Base-by-base conservation (phyloP, 2,329 filamentous ascomycete genomes). In the Metarhizium anisopliae region DNA sequence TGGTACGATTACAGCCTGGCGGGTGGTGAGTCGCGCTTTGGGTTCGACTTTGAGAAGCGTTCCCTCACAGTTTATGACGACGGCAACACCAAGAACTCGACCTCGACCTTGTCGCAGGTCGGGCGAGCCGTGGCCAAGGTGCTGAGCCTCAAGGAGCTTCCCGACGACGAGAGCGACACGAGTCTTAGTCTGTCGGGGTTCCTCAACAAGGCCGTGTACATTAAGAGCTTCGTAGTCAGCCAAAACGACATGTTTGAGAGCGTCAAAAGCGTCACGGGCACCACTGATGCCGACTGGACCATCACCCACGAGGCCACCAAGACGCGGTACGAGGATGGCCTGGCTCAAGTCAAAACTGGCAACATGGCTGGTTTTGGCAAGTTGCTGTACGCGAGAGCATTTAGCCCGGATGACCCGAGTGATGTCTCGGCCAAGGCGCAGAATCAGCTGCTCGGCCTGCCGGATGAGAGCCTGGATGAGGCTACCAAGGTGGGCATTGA, bases 231-330 rank as follows among this genome's bases (percentile, higher is more conserved):
- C 25, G 25, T 25, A 25, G 25, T 25, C 25, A 25, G 25, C 25
- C 25, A 89, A 66, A 74, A 75, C 13, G 84, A 89, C 11, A 87
- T 89, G 72, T 74, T 89, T 54, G 77, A 79, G 42, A 78, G 77
- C n/a, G 68, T 85, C 14, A 75, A 83, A 61, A 78, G 81, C 0
- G 83, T 84, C 14, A 80, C 80, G 0, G 76, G 75, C 0, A 81
- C 78, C 0, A 77, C 69, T 1, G 78, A 83, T 43, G 67, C 66
- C 0, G 83, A 87, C 63, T 88, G 84, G 85, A 45, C 42, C 13
- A 18, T 89, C 54, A 71, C 63, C 1, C 67, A 76, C 7, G 77
- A 84, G 67, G 60, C 66, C 0, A 68, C 11, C 42, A 45, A 45
- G 42, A 18, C 14, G 42, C 14, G 42, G n/a, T 81, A 75, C 58